phyloP scores from a whole-genome alignment of 495 filamentous ascomycete genomes.

The Chlorociboria aeruginascens region DNA sequence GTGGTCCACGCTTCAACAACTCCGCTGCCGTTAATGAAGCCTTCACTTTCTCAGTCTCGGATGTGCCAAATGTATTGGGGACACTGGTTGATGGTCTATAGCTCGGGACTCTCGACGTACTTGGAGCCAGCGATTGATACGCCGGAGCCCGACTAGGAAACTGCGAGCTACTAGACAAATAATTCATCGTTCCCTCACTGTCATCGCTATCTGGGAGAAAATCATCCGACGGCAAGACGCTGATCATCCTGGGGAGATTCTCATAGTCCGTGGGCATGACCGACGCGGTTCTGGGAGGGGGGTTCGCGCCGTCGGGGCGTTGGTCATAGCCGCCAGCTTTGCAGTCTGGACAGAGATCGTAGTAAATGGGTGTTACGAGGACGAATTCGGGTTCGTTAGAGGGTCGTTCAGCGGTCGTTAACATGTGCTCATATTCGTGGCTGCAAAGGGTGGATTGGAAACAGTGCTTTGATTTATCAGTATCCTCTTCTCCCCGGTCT shows the following conservation, averaged over 20 bases:
- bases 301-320: not conserved
- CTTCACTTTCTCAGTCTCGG: not conserved
- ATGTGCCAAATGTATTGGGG: not conserved
- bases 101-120: no score
- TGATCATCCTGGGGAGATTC: no score
- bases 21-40: not conserved
- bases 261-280: not conserved
- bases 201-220: no score
- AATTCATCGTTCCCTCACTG: no score
- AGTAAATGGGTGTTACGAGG: not conserved
- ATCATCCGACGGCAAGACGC: no score
- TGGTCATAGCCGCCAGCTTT: not conserved
- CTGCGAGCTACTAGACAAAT: no score
- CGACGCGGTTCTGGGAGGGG: not conserved
- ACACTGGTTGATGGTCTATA: no score
- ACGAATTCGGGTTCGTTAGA: not conserved
- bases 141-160: no score
- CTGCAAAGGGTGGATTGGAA: not conserved
- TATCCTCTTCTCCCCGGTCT: no score
- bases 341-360: slow-evolving; percentile 1
- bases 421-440: not conserved
- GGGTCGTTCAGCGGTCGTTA: not conserved
- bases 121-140: no score
- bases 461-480: not conserved
- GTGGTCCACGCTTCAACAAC: not conserved